A percentile compares a stretch with the other conserved stretches of the same genome.
These are phyloP conservation scores for Meyerozyma sp. DNA, from an alignment of 1,139 yeast species.

Conservation along the genomic window DNA sequence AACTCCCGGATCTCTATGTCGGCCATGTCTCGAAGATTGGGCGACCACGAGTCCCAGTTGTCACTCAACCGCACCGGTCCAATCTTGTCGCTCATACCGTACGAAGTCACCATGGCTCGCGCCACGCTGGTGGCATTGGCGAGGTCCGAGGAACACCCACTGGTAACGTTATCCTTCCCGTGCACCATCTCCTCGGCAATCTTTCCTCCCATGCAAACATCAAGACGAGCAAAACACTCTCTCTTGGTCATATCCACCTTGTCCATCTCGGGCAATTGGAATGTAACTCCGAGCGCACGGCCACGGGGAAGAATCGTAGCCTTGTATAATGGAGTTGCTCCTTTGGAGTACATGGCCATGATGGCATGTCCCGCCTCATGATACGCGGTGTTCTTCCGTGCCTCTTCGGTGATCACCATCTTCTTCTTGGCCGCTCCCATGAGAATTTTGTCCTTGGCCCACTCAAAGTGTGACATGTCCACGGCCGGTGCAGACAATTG, in stretches of 20 bases:
- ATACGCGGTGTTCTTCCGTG: slow-evolving; percentile 89
- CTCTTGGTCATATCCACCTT: slow-evolving; percentile 87
- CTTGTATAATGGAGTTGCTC: slow-evolving; percentile 95
- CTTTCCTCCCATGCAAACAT: slow-evolving; percentile 99
- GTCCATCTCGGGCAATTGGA: slow-evolving; percentile 98
- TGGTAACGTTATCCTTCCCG: slow-evolving; percentile 88
- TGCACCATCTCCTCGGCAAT: slow-evolving; percentile 91
- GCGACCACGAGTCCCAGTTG: slow-evolving; percentile 94
- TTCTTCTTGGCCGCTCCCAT: slow-evolving; percentile 98
- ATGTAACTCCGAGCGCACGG: slow-evolving; percentile 91
- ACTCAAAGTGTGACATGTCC: slow-evolving; percentile 87
- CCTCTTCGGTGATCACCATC: slow-evolving; percentile 95
- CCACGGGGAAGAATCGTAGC: slow-evolving; percentile 98
- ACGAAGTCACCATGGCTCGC: slow-evolving; percentile 92
- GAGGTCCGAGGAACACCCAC: slow-evolving; percentile 91
- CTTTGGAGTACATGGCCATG: slow-evolving; percentile 90
- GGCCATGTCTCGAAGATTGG: slow-evolving; percentile 79
- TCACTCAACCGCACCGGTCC: slow-evolving; percentile 89
- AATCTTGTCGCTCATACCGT: slow-evolving; percentile 91
- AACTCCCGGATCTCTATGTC: slow-evolving; percentile 84
- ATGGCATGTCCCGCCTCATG: slow-evolving; percentile 99
- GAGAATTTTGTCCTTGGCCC: slow-evolving; percentile 97
- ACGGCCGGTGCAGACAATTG: slow-evolving; percentile 88
- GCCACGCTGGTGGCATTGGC: slow-evolving; percentile 89
- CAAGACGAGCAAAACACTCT: slow-evolving; percentile 87